phyloP scores from a whole-genome alignment of 371 early-diverging fungal genomes.

The Rhizopus delemar region DNA sequence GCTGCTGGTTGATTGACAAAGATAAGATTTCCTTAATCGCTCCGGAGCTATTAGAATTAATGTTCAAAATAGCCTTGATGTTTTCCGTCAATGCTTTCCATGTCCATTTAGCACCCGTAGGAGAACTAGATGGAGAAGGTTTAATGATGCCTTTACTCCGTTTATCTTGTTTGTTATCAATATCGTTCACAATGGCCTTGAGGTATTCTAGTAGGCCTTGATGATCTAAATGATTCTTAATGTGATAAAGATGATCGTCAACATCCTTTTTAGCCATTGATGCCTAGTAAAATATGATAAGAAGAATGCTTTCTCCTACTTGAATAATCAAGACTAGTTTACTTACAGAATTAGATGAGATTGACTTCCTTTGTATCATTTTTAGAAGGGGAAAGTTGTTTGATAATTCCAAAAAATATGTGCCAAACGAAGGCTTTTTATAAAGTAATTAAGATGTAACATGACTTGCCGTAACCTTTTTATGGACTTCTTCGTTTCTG shows the following conservation, averaged over 20 bases:
- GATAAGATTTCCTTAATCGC: conserved; percentile 36
- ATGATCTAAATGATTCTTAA: background rate
- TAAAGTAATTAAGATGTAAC: too few relatives aligned
- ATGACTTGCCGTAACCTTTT: too few relatives aligned
- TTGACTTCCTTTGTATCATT: too few relatives aligned
- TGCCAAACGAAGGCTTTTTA: too few relatives aligned
- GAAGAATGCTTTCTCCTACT: too few relatives aligned
- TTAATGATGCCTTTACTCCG: background rate
- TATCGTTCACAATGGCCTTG: background rate
- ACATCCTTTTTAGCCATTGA: background rate
- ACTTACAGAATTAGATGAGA: too few relatives aligned
- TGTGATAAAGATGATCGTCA: background rate
- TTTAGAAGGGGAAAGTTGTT: too few relatives aligned
- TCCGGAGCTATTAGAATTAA: conserved; percentile 26
- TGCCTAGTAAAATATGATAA: too few relatives aligned
- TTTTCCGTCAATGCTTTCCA: conserved; percentile 31
- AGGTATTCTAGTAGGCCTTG: background rate
- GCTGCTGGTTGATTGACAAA: conserved; percentile 35
- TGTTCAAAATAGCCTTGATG: conserved; percentile 28
- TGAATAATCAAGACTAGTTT: too few relatives aligned
- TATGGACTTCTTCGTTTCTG: too few relatives aligned
- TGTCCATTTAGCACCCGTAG: conserved; percentile 36
- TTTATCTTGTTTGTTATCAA: background rate
- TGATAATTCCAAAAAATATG: too few relatives aligned
- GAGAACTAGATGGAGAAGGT: conserved; percentile 18